These are phyloP conservation scores for Lachancea quebecensis DNA, from an alignment of 805 yeast genomes.

Conservation along the genomic window DNA sequence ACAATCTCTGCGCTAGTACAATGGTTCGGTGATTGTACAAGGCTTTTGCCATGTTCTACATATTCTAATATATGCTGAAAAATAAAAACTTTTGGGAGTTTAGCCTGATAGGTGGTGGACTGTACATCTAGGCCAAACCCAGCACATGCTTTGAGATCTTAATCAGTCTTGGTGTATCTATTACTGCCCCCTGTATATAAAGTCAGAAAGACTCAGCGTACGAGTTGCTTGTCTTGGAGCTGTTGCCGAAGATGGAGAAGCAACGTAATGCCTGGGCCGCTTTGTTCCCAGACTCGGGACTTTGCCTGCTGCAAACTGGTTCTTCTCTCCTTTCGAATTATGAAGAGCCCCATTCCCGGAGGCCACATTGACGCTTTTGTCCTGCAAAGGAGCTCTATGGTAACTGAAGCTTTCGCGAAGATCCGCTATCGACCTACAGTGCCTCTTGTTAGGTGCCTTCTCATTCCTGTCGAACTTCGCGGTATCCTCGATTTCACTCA, in stretches of 20 bases:
- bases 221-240: constrained; percentile 1
- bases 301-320: not conserved
- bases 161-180: too few relatives aligned
- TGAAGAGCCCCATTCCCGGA: not conserved
- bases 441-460: constrained; percentile 1
- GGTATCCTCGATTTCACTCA: constrained; percentile 15
- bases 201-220: constrained; percentile 6
- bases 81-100: too few relatives aligned
- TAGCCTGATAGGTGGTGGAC: too few relatives aligned
- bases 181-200: constrained; percentile 5
- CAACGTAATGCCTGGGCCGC: constrained; percentile 1
- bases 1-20: too few relatives aligned
- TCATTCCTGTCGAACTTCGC: not conserved
- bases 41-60: too few relatives aligned
- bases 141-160: too few relatives aligned
- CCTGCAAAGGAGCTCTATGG: constrained; percentile 3
- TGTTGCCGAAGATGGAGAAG: constrained; percentile 4
- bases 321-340: not conserved
- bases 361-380: not conserved
- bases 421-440: constrained; percentile 5
- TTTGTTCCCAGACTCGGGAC: not conserved
- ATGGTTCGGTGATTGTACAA: too few relatives aligned
- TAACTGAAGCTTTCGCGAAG: constrained; percentile 5
- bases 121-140: too few relatives aligned
- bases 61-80: too few relatives aligned